These are phyloP conservation scores for Sporisorium exsertum DNA, from an alignment of 1,284 basidiomycete species.

Conservation along the genomic window DNA sequence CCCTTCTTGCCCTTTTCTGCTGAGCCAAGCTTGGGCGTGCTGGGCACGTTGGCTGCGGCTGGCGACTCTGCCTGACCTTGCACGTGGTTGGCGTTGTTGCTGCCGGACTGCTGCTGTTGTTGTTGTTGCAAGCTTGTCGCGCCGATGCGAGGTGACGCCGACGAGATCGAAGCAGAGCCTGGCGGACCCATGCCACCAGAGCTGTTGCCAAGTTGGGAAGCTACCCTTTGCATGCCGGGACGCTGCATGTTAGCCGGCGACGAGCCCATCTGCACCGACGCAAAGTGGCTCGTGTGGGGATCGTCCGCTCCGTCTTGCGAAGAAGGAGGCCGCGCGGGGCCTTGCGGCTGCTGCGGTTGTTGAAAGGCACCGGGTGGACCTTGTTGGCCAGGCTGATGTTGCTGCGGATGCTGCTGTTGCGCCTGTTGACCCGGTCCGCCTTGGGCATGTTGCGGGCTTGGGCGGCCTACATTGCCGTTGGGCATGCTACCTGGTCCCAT, in stretches of 20 bases:
- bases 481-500: conserved; percentile 50
- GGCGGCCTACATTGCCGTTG: conserved; percentile 37
- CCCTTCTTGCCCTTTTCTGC: conserved; percentile 59
- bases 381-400: conserved; percentile 36
- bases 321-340: conserved; percentile 32
- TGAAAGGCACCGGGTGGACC: conserved; percentile 28
- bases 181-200: conserved; percentile 59
- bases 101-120: conserved; percentile 11
- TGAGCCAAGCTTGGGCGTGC: conserved; percentile 51
- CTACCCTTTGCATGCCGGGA: conserved; percentile 44
- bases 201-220: conserved; percentile 31
- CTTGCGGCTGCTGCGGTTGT: conserved; percentile 37
- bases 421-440: conserved; percentile 39
- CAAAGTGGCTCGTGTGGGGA: conserved; percentile 35
- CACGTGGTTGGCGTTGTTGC: conserved; percentile 11
- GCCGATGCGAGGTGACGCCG: conserved; percentile 46
- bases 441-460: conserved; percentile 37
- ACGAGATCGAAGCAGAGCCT: conserved; percentile 44
- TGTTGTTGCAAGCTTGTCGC: conserved; percentile 25
- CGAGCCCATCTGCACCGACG: conserved; percentile 41
- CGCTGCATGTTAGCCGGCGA: conserved; percentile 53
- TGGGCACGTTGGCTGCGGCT: conserved; percentile 38
- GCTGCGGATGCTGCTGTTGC: conserved; percentile 46
- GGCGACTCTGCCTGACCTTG: conserved; percentile 29
- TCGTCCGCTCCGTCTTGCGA: conserved; percentile 40